A percentile compares a stretch with the other conserved stretches of the same genome.
These are phyloP conservation scores for Nemania serpens DNA, from an alignment of 2,329 filamentous ascomycete species.

Conservation along the genomic window DNA sequence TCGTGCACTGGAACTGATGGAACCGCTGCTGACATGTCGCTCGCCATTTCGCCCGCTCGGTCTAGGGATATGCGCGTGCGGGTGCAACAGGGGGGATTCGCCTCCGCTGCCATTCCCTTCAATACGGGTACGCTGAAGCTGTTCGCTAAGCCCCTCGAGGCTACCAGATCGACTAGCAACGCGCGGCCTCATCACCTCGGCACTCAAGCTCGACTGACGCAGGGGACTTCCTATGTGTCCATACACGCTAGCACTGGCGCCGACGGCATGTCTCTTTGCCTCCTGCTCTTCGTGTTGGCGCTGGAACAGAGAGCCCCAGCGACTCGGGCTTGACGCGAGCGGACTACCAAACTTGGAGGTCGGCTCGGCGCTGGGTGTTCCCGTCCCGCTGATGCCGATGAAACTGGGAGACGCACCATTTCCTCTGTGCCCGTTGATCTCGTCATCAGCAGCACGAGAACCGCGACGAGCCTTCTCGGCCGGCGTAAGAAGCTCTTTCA, in stretches of 20 bases:
- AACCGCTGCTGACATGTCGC: conserved; percentile 63
- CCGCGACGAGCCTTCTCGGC: conserved; percentile 69
- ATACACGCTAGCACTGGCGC: conserved; percentile 54
- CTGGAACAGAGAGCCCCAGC: conserved; percentile 65
- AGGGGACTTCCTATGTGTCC: conserved; percentile 70
- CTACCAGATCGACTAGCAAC: conserved; percentile 51
- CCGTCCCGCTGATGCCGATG: conserved; percentile 45
- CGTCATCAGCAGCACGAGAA: conserved; percentile 61
- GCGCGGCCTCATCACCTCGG: conserved; percentile 53
- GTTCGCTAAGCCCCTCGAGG: conserved; percentile 61
- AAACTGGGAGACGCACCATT: conserved; percentile 45
- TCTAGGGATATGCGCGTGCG: conserved; percentile 49
- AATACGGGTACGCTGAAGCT: conserved; percentile 64
- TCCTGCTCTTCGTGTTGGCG: conserved; percentile 64
- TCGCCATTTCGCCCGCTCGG: conserved; percentile 54
- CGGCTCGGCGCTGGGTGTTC: conserved; percentile 48
- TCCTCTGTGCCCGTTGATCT: conserved; percentile 44
- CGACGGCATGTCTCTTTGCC: conserved; percentile 51
- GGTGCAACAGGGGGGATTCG: conserved; percentile 55
- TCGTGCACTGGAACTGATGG: conserved; percentile 61
- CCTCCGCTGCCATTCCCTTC: conserved; percentile 48
- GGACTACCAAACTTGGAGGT: conserved; percentile 66
- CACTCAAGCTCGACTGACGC: conserved; percentile 65
- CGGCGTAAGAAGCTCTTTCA: conserved; percentile 69
- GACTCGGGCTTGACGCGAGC: conserved; percentile 61